These are phyloP conservation scores for Irpex sp. DNA, from an alignment of 1,284 basidiomycete genomes.

Conservation along the genomic window DNA sequence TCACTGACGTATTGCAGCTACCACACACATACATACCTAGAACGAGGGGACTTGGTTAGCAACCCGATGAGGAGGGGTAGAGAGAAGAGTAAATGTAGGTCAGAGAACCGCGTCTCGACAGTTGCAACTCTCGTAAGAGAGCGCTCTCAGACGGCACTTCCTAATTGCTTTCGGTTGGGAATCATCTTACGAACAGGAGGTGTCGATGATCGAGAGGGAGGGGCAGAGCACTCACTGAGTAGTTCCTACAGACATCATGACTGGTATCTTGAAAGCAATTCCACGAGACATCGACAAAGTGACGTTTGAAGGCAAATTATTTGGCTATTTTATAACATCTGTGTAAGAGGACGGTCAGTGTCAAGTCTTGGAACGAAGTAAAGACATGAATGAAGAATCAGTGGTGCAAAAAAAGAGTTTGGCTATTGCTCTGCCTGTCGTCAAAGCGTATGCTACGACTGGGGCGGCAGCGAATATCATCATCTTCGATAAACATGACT, in stretches of 20 bases:
- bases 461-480: slow-evolving; percentile 33
- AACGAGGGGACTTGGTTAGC: neutral
- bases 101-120: slow-evolving; percentile 35
- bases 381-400: neutral
- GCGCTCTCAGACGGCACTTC: slow-evolving; percentile 33
- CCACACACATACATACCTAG: too few species aligned
- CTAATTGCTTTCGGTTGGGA: slow-evolving; percentile 32
- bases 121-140: slow-evolving; percentile 21
- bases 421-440: slow-evolving; percentile 33
- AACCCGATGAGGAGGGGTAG: neutral
- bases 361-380: neutral
- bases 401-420: slow-evolving; percentile 16
- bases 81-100: slow-evolving; percentile 5
- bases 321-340: too few species aligned
- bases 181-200: slow-evolving; percentile 21
- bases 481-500: slow-evolving; percentile 14
- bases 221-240: neutral
- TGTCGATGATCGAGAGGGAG: neutral
- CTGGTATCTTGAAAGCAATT: too few species aligned
- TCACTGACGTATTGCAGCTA: too few species aligned
- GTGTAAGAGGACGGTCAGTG: neutral
- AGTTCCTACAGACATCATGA: too few species aligned
- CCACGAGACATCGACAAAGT: too few species aligned
- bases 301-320: too few species aligned
- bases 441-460: slow-evolving; percentile 31